Conservation (phyloP, 2,329 filamentous ascomycete genomes). For the Curvularia spicifera region DNA sequence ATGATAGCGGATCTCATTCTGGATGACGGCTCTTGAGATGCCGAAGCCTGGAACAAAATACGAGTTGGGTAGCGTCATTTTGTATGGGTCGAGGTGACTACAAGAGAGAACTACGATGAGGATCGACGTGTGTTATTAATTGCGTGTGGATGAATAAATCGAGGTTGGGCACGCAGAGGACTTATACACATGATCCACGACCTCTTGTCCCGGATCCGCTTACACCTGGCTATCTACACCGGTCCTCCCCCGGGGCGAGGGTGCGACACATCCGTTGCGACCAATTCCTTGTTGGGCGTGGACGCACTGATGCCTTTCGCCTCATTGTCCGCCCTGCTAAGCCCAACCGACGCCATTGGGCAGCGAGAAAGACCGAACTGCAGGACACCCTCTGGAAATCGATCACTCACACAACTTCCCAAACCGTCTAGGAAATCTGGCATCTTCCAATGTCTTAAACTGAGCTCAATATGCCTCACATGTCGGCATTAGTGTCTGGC, state of each 20-base stretch:
- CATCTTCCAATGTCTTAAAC: conserved; percentile 9
- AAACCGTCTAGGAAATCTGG: conserved; percentile 13
- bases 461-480: conserved; percentile 15
- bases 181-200: conserved; percentile 31
- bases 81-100: conserved; percentile 5
- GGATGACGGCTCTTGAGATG: conserved; percentile 53
- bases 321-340: conserved; percentile 38
- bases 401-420: conserved; percentile 15
- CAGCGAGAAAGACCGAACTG: conserved; percentile 30
- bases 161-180: conserved; percentile 29
- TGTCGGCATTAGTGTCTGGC: conserved; percentile 11
- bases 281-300: conserved; percentile 31
- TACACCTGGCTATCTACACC: conserved; percentile 22
- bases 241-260: conserved; percentile 12
- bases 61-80: conserved; percentile 45
- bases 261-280: conserved; percentile 14
- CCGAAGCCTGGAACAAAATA: conserved; percentile 54
- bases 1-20: conserved; percentile 53
- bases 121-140: conserved; percentile 19
- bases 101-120: conserved; percentile 16
- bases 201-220: conserved; percentile 10
- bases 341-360: conserved; percentile 38
- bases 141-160: conserved; percentile 18
- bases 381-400: conserved; percentile 19
- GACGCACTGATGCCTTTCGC: conserved; percentile 39